These are phyloP conservation scores for Auriscalpium orientale DNA, from an alignment of 768 basidiomycete species.

Conservation along the genomic window DNA sequence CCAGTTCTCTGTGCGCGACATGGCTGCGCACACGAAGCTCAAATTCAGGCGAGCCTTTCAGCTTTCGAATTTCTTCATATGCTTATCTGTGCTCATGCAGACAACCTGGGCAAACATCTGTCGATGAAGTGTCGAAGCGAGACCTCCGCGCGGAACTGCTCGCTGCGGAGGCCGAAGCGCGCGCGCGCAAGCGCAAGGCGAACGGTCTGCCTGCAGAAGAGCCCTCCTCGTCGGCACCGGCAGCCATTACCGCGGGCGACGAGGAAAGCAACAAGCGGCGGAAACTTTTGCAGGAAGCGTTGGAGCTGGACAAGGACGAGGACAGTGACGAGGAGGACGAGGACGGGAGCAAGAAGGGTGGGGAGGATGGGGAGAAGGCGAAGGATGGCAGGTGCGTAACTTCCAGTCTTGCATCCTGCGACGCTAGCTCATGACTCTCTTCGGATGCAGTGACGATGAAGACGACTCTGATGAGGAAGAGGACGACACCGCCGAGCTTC, in stretches of 20 bases:
- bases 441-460: constrained; percentile 37
- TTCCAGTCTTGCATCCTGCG: neutral
- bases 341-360: constrained; percentile 27
- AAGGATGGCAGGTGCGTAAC: constrained; percentile 41
- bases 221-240: constrained; percentile 33
- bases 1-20: constrained; percentile 88
- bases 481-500: constrained; percentile 87
- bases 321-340: constrained; percentile 59
- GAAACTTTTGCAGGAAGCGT: constrained; percentile 79
- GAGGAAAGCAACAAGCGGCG: constrained; percentile 70
- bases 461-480: constrained; percentile 63
- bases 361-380: constrained; percentile 25
- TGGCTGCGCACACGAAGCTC: constrained; percentile 94
- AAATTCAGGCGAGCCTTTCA: constrained; percentile 68
- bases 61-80: neutral
- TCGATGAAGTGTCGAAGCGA: constrained; percentile 63
- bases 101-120: constrained; percentile 86
- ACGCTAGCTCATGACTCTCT: neutral
- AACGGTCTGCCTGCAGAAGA: constrained; percentile 47
- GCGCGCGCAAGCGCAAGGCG: constrained; percentile 88
- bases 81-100: constrained; percentile 27
- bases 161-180: constrained; percentile 79
- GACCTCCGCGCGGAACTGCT: constrained; percentile 83
- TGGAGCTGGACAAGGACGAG: constrained; percentile 88
- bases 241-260: constrained; percentile 44